Base-by-base conservation (phyloP, 1,139 yeast species). In the Suhomyces guaymorum region DNA sequence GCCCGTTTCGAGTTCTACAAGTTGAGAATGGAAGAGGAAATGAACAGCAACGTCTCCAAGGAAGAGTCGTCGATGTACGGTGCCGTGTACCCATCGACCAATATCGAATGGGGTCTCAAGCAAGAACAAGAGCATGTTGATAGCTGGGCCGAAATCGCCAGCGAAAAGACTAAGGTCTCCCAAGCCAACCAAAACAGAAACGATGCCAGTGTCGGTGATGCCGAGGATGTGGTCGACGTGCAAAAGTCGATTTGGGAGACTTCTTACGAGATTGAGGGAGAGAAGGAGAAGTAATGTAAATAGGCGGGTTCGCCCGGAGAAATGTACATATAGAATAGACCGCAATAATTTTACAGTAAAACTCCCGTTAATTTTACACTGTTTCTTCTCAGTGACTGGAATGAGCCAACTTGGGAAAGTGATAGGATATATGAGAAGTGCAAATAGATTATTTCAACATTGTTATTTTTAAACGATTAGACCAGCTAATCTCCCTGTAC, bases 61-160 rank as follows among this genome's bases (percentile, higher is more conserved):
- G 99, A 92, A 70, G 97, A 92, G 59, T 80, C 90, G 11, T 68
- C 70, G 35, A 82, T 90, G 95, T 80, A 70, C 53, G 97, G 97
- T 7, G 83, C 95, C 2, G 76, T 82, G 5, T 87, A 71, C 58
- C 77, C 79, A 31, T 64, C 73, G 30, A 67, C 85, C 23, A 64
- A 79, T 43, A 63, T 87, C 42, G 83, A 82, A 37, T 69, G 72
- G 54, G 95, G 95, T 47, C 61, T 86, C 39, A 70, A 73, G 40
- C 72, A 73, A 48, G 97, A 92, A 65, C 88, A 84, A 56, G 66
- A 69, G 45, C 75, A 74, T 35, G 73, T 90, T 37, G 83, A 80
- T 45, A 69, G 73, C 42, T 90, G 96, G 96, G 79, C 78, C 45
- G 61, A 59, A 38, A 78, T 80, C 41, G 96, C 95, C n/a, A 58